Evolutionary conservation across 441 rosid species (phyloP).

Genomic region (Populus hybrid): DNA sequence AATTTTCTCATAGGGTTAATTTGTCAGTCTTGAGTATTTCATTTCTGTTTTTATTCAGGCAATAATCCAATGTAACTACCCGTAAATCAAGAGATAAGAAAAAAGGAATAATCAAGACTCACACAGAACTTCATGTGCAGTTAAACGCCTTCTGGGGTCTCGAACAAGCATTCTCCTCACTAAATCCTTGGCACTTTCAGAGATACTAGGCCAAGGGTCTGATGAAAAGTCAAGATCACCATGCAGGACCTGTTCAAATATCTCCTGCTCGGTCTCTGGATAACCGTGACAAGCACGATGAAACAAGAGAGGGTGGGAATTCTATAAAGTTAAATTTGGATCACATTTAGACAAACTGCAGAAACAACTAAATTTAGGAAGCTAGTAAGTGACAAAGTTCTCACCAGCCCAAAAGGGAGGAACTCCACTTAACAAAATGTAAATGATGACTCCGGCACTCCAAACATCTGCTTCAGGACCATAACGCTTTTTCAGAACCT

Average conservation of each 20-base stretch:
- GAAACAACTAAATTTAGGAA: not conserved
- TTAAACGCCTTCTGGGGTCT: conserved; percentile 79
- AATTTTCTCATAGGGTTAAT: not conserved
- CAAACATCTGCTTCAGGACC: conserved; percentile 54
- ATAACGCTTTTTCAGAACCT: conserved; percentile 78
- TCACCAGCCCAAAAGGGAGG: conserved; percentile 42
- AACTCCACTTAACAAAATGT: too few relatives aligned
- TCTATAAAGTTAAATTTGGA: not conserved
- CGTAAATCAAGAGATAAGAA: not conserved
- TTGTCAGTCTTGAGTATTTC: not conserved
- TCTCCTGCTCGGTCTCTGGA: conserved; percentile 79
- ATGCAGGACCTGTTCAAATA: conserved; percentile 86
- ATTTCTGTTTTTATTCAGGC: not conserved
- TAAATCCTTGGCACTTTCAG: conserved; percentile 90
- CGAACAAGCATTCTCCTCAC: conserved; percentile 90
- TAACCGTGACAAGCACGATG: conserved; percentile 10
- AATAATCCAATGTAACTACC: not conserved
- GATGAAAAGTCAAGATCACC: conserved; percentile 93
- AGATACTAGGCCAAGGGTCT: conserved; percentile 94
- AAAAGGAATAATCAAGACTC: conserved; percentile 28
- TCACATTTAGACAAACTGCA: conserved; percentile 6
- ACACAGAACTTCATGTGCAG: conserved; percentile 94
- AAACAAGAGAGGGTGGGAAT: too few relatives aligned
- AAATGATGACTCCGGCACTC: too few relatives aligned
- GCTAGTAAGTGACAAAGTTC: not conserved